Conservation (phyloP, 441 rosid genomes). For the Gossypium davidsonii region DNA sequence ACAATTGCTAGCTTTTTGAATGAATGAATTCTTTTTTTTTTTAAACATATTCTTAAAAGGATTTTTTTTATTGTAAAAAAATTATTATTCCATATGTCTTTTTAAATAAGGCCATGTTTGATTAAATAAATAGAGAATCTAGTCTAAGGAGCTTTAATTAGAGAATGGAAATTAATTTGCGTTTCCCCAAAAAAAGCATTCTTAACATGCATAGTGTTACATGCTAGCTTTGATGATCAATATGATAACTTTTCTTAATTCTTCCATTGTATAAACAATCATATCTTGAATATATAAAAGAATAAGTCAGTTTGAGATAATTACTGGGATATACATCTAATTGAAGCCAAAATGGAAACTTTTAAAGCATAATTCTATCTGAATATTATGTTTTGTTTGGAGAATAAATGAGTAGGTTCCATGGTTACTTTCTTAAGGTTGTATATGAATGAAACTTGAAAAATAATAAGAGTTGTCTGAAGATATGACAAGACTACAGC, state of each 20-base stretch:
- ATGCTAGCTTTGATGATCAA: background rate
- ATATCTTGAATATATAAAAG: background rate
- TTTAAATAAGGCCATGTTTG: too few relatives aligned
- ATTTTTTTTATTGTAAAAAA: too few relatives aligned
- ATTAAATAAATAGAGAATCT: too few relatives aligned
- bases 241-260: background rate
- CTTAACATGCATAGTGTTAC: too few relatives aligned
- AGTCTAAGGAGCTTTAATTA: too few relatives aligned
- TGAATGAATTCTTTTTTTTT: too few relatives aligned
- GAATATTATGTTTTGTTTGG: background rate
- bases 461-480: background rate
- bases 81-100: too few relatives aligned
- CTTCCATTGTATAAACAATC: background rate
- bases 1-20: too few relatives aligned
- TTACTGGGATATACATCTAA: background rate
- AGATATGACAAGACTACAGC: slow-evolving; percentile 6
- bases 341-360: background rate
- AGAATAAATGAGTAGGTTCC: background rate
- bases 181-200: too few relatives aligned
- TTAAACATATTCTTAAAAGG: too few relatives aligned
- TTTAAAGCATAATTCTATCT: background rate
- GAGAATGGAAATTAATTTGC: too few relatives aligned
- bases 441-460: background rate
- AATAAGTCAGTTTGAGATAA: background rate
- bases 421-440: background rate